Base-by-base conservation (phyloP, 2,329 filamentous ascomycete species). In the Fusarium nurragi region DNA sequence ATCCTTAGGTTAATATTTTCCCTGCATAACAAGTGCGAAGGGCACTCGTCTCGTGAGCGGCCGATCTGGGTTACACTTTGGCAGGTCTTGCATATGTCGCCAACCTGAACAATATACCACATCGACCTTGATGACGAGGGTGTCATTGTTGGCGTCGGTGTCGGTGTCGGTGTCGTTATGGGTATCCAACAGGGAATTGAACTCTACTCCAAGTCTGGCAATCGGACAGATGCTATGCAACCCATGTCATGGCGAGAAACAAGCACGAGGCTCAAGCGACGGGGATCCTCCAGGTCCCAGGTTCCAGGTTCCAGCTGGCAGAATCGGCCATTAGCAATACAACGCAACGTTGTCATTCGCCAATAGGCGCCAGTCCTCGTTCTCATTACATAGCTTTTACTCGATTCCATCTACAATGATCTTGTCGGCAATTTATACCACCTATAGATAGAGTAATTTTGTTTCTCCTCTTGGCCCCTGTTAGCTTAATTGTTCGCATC, bases 381-480 rank as follows among this genome's bases (percentile, higher is more conserved):
- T 72, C 60, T 50, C 44, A 72, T 72, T 72, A 72, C 70, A 68
- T 72, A 72, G 70, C 54, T 68, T 56, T 72, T 72, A 72, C 70
- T 62, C 70, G 66, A 72, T 72, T 72, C 37, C 70, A 72, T 37
- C 69, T 68, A 72, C 58, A 61, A 44, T 30, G 32, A 58, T 59
- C 47, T 54, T 56, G 36, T 32, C 25, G 23, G 22, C 9, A 8
- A 26, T 26, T 26, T 26, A 26, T 11, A 8, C 25, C 28, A 43
- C 30, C 46, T 48, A 30, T 49, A 51, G 54, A 60, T 56, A 49
- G 28, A 44, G 19, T 30, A 49, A n/a, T 45, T 60, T 44, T 52
- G 50, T 51, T 65, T 65, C 58, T 48, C 43, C 45, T 58, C 36
- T 54, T 60, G n/a, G 48, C 47, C 57, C 65, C 60, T 60, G 59